Percentiles rank a stretch among this genome's conserved stretches.
Evolutionary conservation across 495 filamentous ascomycete genomes (phyloP).

Genomic region (Penicillium lividum): DNA sequence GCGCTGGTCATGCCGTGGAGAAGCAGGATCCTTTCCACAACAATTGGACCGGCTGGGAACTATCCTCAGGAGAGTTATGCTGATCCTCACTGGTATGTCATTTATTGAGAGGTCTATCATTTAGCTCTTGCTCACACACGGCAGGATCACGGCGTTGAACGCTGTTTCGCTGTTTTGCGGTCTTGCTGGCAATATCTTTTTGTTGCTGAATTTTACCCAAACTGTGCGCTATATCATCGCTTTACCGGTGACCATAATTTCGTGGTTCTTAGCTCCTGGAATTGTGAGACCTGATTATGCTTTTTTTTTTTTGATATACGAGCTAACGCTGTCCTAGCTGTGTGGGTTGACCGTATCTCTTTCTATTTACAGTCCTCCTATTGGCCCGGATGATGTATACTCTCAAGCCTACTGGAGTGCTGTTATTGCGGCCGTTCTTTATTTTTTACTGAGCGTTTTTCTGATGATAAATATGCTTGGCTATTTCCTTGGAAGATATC

Average conservation of each 20-base stretch:
- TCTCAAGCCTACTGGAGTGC: slow-evolving; percentile 80
- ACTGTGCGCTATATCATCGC: slow-evolving; percentile 77
- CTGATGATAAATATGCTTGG: slow-evolving; percentile 79
- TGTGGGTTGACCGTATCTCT: slow-evolving; percentile 61
- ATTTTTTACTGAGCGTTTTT: slow-evolving; percentile 61
- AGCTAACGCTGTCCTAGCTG: slow-evolving; percentile 44
- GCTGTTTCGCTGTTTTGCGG: slow-evolving; percentile 65
- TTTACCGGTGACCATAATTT: slow-evolving; percentile 64
- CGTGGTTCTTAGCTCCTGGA: slow-evolving; percentile 66
- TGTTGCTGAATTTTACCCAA: slow-evolving; percentile 83
- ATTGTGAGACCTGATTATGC: slow-evolving; percentile 49
- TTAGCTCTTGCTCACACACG: neutral
- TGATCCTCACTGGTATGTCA: slow-evolving; percentile 56
- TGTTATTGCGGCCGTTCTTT: slow-evolving; percentile 66
- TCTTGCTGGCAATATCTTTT: slow-evolving; percentile 67
- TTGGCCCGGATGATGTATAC: slow-evolving; percentile 58
- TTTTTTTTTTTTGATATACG: neutral
- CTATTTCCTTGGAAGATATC: slow-evolving; percentile 75
- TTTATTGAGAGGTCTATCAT: neutral
- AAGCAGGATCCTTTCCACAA: slow-evolving; percentile 36
- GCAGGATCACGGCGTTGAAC: slow-evolving; percentile 58
- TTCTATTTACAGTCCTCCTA: slow-evolving; percentile 60
- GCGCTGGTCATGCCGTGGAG: slow-evolving; percentile 70
- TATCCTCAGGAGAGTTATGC: slow-evolving; percentile 40
- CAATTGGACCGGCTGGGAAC: slow-evolving; percentile 33